Base-by-base conservation (phyloP, 305 asterid species). In the Fraxinus albicans region DNA sequence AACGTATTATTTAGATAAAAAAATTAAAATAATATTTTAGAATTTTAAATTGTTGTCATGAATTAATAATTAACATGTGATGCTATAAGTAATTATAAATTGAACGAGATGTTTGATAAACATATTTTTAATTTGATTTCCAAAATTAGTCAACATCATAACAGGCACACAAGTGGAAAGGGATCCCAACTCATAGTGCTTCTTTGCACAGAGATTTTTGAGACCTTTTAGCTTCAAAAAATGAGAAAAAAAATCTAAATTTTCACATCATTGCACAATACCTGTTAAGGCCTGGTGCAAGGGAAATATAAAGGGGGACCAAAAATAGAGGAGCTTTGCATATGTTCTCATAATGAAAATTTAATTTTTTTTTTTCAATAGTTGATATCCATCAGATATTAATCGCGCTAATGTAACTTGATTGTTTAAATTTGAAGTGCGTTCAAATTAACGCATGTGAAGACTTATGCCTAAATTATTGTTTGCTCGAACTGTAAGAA, bases 181-280 rank as follows among this genome's bases (percentile, higher is more conserved):
- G 29, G 55, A 78, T 79, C 74, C 77, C 33, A 58, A 50, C 84
- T 81, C 83, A 76, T 31, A 73, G 79, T 69, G 84, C 80, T 81
- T 69, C 76, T 69, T 69, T 29, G 76, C 36, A 69, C 72, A 31
- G 31, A 34, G 23, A 47, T 70, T 31, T 42, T 53, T 12, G 31
- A 76, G 69, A 58, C 69, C 35, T 47, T 44, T 73, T 67, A 75
- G 73, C 44, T 69, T 69, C 21, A 78, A 34, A 77, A 2, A 67
- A 12, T 13, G 21, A 55, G 65, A 42, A 12, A 31, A 17, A 58
- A 60, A 29, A n/a, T 47, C 25, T 70, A 35, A 53, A 79, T 42
- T 50, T 55, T 34, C 31, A 31, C 77, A 77, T 65, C 79, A 69
- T 81, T 80, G 42, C 74, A 63, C 44, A 82, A 79, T 50, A 81